Evolutionary conservation across 805 yeast genomes (phyloP).

Genomic region (Hanseniaspora taiwanica): DNA sequence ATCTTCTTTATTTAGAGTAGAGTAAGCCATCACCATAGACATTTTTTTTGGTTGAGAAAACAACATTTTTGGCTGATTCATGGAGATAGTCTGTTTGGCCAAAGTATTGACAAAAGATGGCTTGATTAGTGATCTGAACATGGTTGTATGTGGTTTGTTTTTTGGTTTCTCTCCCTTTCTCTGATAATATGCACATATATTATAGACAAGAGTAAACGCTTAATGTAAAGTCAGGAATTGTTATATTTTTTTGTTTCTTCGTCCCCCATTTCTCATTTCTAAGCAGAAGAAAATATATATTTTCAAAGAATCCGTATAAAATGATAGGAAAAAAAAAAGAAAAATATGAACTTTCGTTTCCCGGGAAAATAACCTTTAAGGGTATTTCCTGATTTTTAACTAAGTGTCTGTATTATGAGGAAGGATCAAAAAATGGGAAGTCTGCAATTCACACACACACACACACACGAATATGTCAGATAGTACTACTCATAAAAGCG

Average conservation of each 20-base stretch:
- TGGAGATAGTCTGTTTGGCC: slow-evolving; percentile 14
- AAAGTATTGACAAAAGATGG: slow-evolving; percentile 28
- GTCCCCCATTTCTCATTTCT: too few species aligned
- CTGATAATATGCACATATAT: too few species aligned
- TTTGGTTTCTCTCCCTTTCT: not conserved
- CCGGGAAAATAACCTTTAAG: too few species aligned
- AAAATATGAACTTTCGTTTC: too few species aligned
- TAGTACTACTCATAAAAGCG: not conserved
- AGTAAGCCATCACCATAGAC: slow-evolving; percentile 31
- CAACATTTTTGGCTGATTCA: slow-evolving; percentile 23
- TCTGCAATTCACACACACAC: not conserved
- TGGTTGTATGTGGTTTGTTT: slow-evolving; percentile 1
- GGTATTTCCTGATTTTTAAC: too few species aligned
- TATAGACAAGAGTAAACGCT: too few species aligned
- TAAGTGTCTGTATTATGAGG: too few species aligned
- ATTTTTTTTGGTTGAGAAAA: slow-evolving; percentile 13
- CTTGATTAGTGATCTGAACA: slow-evolving; percentile 39
- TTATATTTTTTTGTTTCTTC: too few species aligned
- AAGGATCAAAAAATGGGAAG: not conserved
- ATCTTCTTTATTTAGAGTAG: slow-evolving; percentile 61
- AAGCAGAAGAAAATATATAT: too few species aligned
- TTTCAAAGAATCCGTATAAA: too few species aligned
- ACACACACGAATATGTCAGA: not conserved
- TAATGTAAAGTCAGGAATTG: not conserved
- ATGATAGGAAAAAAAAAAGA: too few species aligned